These are phyloP conservation scores for Cadophora sp. DNA, from an alignment of 2,329 filamentous ascomycete genomes.

Conservation along the genomic window DNA sequence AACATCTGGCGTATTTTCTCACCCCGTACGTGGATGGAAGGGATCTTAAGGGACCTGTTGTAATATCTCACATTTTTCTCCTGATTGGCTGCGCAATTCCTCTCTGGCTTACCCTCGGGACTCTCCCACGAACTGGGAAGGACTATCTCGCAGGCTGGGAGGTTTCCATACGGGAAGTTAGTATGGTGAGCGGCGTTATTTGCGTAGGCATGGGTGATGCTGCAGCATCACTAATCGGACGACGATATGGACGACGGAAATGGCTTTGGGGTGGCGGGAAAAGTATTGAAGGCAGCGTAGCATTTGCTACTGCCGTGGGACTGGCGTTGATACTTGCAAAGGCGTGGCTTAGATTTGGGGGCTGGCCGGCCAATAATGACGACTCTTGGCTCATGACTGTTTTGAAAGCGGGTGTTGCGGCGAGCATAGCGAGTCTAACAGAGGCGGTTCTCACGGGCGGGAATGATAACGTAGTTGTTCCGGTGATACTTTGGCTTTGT, in stretches of 20 bases:
- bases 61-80: constrained; percentile 95
- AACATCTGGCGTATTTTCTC: constrained; percentile 84
- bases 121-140: constrained; percentile 62
- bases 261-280: constrained; percentile 98
- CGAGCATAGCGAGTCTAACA: constrained; percentile 83
- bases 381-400: constrained; percentile 72
- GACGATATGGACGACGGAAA: constrained; percentile 84
- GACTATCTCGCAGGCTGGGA: constrained; percentile 76
- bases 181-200: constrained; percentile 90
- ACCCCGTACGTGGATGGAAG: constrained; percentile 94
- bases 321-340: constrained; percentile 73
- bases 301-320: constrained; percentile 83
- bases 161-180: constrained; percentile 73
- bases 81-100: constrained; percentile 95
- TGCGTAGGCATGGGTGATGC: constrained; percentile 97
- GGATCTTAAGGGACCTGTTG: constrained; percentile 90
- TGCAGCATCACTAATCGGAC: constrained; percentile 86
- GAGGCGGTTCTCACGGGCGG: constrained; percentile 95
- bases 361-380: constrained; percentile 80
- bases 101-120: constrained; percentile 85
- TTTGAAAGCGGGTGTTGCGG: constrained; percentile 76
- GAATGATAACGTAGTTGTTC: constrained; percentile 98
- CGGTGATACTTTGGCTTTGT: constrained; percentile 89
- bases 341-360: constrained; percentile 77
- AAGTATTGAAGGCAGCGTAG: constrained; percentile 85